Base-by-base conservation (phyloP, 202 grass and related monocot genomes). In the Miscanthus sacchariflorus region DNA sequence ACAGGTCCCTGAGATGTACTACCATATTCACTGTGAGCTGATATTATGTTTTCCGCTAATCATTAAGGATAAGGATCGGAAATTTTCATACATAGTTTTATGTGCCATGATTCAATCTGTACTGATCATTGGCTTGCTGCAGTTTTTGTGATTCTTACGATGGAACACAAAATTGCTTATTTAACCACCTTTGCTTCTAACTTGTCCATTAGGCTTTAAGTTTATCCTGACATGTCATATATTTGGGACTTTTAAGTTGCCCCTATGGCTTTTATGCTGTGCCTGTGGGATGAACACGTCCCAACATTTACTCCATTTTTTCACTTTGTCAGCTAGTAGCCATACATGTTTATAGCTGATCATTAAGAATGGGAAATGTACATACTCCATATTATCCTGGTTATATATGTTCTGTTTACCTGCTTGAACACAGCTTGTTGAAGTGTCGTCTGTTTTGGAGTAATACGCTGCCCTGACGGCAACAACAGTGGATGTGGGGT, bases 291-390 rank as follows among this genome's bases (percentile, higher is more conserved):
- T 76, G 58, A 82, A 75, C 28, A 42, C 1, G 85, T 87, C 70
- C 43, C 85, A 25, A 76, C 4, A 82, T 56, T n/a, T 73, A 68
- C 24, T 15, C 44, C 58, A 82, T 68, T 82, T 75, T 19, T 76
- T 87, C 70, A 87, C 70, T 87, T 87, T 87, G 85, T 81, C 59
- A 76, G 79, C 86, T 82, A 43, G n/a, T 13, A 79, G n/a, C 1
- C 10, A 6, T 23, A 15, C 2, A 58, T 44, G 27, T 75, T 83
- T 30, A 30, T 88, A 70, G 79, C 79, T 70, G 86, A 59, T 88
- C 79, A 82, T 87, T 82, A 82, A 67, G 23, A 58, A 59, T 56
- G 45, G 79, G 46, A 69, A 58, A 87, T 76, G 21, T 11, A 36
- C 21, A 8, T 5, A 1, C 9, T 81, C 35, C 2, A 5, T 69